Conservation (phyloP, 805 yeast species). For the Lipomyces sp. region DNA sequence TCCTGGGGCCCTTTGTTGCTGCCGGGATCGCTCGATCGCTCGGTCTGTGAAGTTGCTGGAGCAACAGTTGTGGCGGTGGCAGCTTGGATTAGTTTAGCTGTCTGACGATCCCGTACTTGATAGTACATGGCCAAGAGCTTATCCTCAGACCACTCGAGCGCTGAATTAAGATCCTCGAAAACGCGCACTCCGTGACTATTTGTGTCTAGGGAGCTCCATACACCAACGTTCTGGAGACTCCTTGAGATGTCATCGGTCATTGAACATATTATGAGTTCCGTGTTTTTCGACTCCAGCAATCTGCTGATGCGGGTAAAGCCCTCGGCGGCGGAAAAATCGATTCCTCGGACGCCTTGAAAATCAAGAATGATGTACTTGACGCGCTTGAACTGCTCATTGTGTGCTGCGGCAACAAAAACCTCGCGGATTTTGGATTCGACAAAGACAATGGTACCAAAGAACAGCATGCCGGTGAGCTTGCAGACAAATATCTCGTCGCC, state of each 20-base stretch:
- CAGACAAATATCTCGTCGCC: slow-evolving; percentile 88
- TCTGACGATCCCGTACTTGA: slow-evolving; percentile 36
- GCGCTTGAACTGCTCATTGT: slow-evolving; percentile 43
- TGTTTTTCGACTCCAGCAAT: slow-evolving; percentile 62
- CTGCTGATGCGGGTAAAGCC: slow-evolving; percentile 86
- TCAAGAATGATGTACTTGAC: slow-evolving; percentile 81
- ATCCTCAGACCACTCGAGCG: slow-evolving; percentile 96
- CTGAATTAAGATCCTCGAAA: slow-evolving; percentile 76
- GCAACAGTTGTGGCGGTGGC: neutral
- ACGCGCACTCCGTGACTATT: slow-evolving; percentile 48
- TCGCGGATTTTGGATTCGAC: slow-evolving; percentile 72
- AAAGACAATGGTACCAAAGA: slow-evolving; percentile 93
- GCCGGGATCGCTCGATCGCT: neutral
- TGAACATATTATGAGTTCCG: slow-evolving; percentile 74
- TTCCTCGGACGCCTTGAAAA: slow-evolving; percentile 69
- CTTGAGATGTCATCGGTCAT: slow-evolving; percentile 62
- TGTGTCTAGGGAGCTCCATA: slow-evolving; percentile 54
- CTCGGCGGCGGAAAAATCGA: slow-evolving; percentile 95
- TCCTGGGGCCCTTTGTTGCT: neutral
- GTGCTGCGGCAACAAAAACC: slow-evolving; percentile 55
- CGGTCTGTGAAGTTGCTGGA: neutral
- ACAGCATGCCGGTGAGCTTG: slow-evolving; percentile 82
- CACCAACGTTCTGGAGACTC: slow-evolving; percentile 78
- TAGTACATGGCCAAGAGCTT: slow-evolving; percentile 68
- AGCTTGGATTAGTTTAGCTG: slow-evolving; percentile 5